Base-by-base conservation (phyloP, 768 basidiomycete genomes). In the Leccinum longicurvipes region DNA sequence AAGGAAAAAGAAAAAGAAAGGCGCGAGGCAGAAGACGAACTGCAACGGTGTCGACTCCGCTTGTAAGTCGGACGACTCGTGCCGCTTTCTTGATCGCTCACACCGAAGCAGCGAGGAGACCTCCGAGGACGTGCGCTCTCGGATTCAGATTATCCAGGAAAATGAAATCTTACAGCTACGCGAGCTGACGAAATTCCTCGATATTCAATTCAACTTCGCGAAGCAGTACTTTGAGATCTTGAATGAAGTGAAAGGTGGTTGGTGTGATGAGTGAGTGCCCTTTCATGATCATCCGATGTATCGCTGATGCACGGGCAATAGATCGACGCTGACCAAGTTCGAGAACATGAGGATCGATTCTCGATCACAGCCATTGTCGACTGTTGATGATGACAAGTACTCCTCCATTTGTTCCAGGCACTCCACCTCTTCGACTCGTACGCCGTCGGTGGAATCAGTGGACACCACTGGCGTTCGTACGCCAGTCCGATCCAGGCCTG, bases 1-100 rank as follows among this genome's bases (percentile, higher is more conserved):
- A 93, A 93, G 67, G 89, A 90, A 42, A 91, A 89, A 68, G 92
- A 85, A 51, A 81, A 82, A 63, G 81, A 93, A 31, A 80, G 71
- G 47, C 71, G 77, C 14, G 91, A 91, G 48, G 86, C 90, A 1
- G 90, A 95, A 60, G 89, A 92, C 25, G 94, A 96, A 63, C 73
- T 90, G 58, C 82, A 86, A 44, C 78, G 77, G 29, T 84, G 88
- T 12, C 82, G 82, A 58, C 73, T 84, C 45, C 84, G 91, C 65
- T 93, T 90, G 92, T 93, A 66, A 63, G 85, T 69, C 57, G 3
- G 46, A 50, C n/a, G 4, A 2, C 49, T 50, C 25, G 21, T 17
- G 17, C 29, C 48, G 12, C 34, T 52, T 27, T 23, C 14, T 47
- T 47, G 36, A 60, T 28, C 53, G 54, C 54, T 60, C 23, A 63